Conservation (phyloP, 768 basidiomycete genomes). For the Collybiopsis confluens region DNA sequence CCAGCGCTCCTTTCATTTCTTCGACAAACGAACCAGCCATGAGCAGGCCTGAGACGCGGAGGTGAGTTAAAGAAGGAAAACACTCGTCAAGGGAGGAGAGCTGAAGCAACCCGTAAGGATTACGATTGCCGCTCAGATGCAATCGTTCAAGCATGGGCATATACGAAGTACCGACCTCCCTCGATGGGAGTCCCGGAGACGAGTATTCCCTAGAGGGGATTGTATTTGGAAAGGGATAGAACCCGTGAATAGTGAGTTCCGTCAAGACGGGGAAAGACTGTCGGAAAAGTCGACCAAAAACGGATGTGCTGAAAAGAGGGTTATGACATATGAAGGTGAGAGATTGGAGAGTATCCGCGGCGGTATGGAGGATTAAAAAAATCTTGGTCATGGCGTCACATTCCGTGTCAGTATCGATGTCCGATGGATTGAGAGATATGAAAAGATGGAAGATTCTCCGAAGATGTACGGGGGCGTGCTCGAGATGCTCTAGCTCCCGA, state of each 20-base stretch:
- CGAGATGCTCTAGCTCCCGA: conserved; percentile 11
- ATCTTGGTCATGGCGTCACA: conserved; percentile 15
- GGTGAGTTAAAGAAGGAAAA: conserved; percentile 33
- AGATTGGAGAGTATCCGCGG: conserved; percentile 37
- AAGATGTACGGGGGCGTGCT: conserved; percentile 28
- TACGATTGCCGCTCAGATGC: conserved; percentile 45
- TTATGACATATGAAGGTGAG: conserved; percentile 35
- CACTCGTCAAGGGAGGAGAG: conserved; percentile 31
- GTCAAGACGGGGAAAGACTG: conserved; percentile 34
- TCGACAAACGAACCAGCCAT: conserved; percentile 36
- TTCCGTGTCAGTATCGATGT: conserved; percentile 9
- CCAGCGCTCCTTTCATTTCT: conserved; percentile 29
- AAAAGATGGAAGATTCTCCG: conserved; percentile 41
- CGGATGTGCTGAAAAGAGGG: conserved; percentile 25
- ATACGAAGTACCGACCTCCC: background rate
- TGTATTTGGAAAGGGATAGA: conserved; percentile 44
- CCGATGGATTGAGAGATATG: conserved; percentile 24
- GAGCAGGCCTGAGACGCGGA: conserved; percentile 39
- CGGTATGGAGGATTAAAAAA: conserved; percentile 29
- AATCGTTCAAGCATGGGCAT: conserved; percentile 38
- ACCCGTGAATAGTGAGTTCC: conserved; percentile 41
- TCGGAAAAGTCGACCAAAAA: conserved; percentile 40
- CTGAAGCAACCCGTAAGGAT: conserved; percentile 44
- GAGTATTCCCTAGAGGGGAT: background rate
- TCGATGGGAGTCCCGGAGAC: too few relatives aligned